phyloP scores from a whole-genome alignment of 352 stramenopile genomes.

The Phytopythium ostracodes region DNA sequence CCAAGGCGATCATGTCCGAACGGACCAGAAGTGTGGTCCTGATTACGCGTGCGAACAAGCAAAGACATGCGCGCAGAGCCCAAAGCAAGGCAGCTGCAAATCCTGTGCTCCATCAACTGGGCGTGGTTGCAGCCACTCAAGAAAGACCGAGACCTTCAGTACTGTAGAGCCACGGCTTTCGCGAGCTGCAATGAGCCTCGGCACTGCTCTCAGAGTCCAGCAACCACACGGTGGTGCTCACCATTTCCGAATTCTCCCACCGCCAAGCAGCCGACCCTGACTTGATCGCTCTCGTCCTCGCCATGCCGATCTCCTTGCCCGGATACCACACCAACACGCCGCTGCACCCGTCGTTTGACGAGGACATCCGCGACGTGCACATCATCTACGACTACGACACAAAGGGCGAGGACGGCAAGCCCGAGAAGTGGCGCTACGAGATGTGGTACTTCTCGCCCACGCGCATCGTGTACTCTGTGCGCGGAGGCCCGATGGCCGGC shows the following conservation, averaged over 20 bases:
- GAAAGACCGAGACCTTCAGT: too few species aligned
- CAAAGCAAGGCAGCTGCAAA: too few species aligned
- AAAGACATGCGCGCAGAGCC: too few species aligned
- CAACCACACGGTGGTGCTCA: neutral
- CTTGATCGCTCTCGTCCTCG: neutral
- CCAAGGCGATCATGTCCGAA: too few species aligned
- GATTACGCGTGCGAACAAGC: too few species aligned
- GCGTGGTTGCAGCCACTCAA: too few species aligned
- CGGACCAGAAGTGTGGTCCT: too few species aligned
- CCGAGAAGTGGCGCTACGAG: conserved; percentile 56
- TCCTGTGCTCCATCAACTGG: too few species aligned
- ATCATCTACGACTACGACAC: conserved; percentile 52
- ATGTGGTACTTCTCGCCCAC: conserved; percentile 55
- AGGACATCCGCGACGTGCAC: conserved; percentile 51
- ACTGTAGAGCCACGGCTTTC: too few species aligned
- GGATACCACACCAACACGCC: conserved; percentile 54
- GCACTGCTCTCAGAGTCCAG: too few species aligned
- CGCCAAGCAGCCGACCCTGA: neutral
- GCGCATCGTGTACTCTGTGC: conserved; percentile 53
- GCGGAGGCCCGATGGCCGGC: conserved; percentile 46
- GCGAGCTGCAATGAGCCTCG: too few species aligned
- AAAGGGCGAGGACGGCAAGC: conserved; percentile 30
- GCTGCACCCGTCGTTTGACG: conserved; percentile 47
- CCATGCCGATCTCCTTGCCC: conserved; percentile 14
- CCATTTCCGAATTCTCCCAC: neutral